A percentile compares a stretch with the other conserved stretches of the same genome.
Conservation (phyloP, 108 stramenopile genomes). For the Discostella stelligeroides region DNA sequence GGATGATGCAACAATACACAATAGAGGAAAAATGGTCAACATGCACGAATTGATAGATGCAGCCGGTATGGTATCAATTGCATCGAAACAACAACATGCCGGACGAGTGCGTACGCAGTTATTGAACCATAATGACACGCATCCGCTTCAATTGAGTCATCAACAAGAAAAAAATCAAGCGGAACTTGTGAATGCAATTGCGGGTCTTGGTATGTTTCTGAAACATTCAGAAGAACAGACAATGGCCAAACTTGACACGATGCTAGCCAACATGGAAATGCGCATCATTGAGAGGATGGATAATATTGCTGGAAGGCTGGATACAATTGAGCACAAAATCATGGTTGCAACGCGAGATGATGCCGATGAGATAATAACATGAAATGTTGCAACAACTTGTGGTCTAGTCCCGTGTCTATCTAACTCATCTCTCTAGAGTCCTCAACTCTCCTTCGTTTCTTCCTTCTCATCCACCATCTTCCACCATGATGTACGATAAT, state of each 20-base stretch:
- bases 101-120: not conserved
- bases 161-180: conserved; percentile 30
- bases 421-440: too few species aligned
- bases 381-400: too few species aligned
- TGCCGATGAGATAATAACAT: too few species aligned
- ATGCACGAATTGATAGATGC: too few species aligned
- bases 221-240: conserved; percentile 43
- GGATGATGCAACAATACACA: conserved; percentile 14
- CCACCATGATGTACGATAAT: too few species aligned
- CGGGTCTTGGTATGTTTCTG: conserved; percentile 44
- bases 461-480: too few species aligned
- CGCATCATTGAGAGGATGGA: conserved; percentile 29
- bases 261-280: conserved; percentile 29
- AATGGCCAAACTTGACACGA: conserved; percentile 19
- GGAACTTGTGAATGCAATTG: conserved; percentile 42
- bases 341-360: not conserved
- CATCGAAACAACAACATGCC: conserved; percentile 5
- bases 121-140: conserved; percentile 1
- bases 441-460: too few species aligned
- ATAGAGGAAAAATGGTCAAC: not conserved
- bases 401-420: too few species aligned
- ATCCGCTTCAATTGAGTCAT: conserved; percentile 2
- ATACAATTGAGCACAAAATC: conserved; percentile 29
- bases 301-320: conserved; percentile 21
- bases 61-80: not conserved